A percentile compares a stretch with the other conserved stretches of the same genome.
Conservation (phyloP, 192 early-diverging fungal genomes). For the Coemansia sp. region DNA sequence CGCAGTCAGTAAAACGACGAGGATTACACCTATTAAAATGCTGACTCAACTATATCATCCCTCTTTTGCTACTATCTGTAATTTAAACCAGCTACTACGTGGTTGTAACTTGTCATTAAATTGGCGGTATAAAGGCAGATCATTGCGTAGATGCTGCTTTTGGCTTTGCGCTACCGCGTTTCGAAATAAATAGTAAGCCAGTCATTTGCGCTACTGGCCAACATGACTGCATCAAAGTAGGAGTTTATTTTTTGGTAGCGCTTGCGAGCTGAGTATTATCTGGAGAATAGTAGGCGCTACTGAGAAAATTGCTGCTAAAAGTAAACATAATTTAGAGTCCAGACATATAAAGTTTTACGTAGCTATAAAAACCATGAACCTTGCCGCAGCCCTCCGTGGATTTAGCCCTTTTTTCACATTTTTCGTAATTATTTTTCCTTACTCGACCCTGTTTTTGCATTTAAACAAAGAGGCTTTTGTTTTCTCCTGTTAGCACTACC, state of each 20-base stretch:
- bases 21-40: not conserved
- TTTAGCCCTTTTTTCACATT: not conserved
- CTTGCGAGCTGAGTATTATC: not conserved
- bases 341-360: not conserved
- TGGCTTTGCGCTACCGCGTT: not conserved
- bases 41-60: not conserved
- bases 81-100: not conserved
- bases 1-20: not conserved
- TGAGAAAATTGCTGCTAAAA: not conserved
- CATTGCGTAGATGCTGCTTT: not conserved
- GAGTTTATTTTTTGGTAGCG: not conserved
- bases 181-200: not conserved
- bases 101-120: not conserved
- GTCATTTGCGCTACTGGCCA: not conserved
- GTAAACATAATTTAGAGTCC: not conserved
- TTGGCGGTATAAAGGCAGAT: not conserved
- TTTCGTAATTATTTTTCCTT: not conserved
- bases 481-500: not conserved
- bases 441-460: not conserved
- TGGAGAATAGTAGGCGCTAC: not conserved
- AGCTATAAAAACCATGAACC: not conserved
- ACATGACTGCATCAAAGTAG: slow-evolving; percentile 5
- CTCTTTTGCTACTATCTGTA: not conserved
- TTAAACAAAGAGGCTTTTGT: not conserved
- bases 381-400: not conserved